These are phyloP conservation scores for Bryopsis sp. DNA, from an alignment of 139 green algal species.

Conservation along the genomic window DNA sequence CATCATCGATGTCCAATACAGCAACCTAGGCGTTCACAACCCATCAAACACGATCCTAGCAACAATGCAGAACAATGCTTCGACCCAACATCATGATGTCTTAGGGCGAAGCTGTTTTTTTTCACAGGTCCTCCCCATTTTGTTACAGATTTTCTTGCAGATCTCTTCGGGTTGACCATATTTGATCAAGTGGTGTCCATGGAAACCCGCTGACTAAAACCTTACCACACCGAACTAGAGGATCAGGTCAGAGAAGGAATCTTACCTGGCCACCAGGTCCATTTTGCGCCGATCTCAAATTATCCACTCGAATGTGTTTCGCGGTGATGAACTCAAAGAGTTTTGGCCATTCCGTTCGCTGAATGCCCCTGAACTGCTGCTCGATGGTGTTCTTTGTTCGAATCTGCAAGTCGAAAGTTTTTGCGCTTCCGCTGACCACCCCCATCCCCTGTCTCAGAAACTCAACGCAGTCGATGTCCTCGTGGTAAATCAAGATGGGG, in stretches of 20 bases:
- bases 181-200: no score
- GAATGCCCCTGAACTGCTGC: constrained; percentile 79
- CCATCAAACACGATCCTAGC: no score
- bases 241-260: no score
- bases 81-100: no score
- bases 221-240: no score
- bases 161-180: no score
- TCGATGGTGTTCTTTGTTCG: constrained; percentile 42
- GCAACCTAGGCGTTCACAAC: not conserved
- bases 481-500: constrained; percentile 75
- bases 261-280: constrained; percentile 38
- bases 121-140: no score
- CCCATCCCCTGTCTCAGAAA: constrained; percentile 72
- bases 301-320: constrained; percentile 77
- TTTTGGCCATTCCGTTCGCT: constrained; percentile 77
- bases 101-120: no score
- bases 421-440: constrained; percentile 32
- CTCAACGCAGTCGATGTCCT: constrained; percentile 84
- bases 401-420: constrained; percentile 91
- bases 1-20: not conserved
- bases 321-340: constrained; percentile 85
- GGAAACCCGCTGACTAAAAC: no score
- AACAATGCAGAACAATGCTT: no score
- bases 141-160: no score
- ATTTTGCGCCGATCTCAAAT: constrained; percentile 59